Conservation (phyloP, 495 filamentous ascomycete genomes). For the Chaetomium cochliodes region DNA sequence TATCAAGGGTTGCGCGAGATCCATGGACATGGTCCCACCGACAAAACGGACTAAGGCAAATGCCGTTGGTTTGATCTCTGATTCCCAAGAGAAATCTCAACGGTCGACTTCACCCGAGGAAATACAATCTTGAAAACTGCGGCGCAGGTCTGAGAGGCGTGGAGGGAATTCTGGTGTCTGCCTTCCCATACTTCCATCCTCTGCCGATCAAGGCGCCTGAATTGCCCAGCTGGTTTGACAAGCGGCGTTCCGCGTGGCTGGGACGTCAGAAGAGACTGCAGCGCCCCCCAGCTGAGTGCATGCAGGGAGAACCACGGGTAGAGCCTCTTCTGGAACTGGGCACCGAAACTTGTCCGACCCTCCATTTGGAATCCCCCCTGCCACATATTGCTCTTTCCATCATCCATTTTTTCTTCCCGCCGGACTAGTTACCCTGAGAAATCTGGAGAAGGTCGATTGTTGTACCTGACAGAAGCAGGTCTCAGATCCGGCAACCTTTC, state of each 20-base stretch:
- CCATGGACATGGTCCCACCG: background rate
- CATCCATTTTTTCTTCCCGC: background rate
- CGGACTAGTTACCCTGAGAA: too few species aligned
- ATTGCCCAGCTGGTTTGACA: background rate
- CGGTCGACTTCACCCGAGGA: too few species aligned
- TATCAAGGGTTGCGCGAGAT: background rate
- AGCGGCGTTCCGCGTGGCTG: slow-evolving; percentile 20
- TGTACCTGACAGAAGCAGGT: slow-evolving; percentile 4
- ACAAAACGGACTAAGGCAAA: too few species aligned
- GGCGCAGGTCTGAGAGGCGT: too few species aligned
- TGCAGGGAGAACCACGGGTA: background rate
- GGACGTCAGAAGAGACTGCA: slow-evolving; percentile 13
- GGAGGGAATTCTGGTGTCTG: background rate
- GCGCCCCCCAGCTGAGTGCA: slow-evolving; percentile 10
- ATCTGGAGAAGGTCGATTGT: background rate
- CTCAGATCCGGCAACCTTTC: background rate
- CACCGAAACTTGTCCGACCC: background rate
- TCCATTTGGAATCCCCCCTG: background rate
- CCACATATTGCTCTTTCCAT: background rate
- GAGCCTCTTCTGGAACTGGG: background rate
- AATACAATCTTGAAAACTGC: too few species aligned
- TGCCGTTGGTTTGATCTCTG: too few species aligned
- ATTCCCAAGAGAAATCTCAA: background rate
- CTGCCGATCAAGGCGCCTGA: slow-evolving; percentile 2
- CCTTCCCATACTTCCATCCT: background rate